Base-by-base conservation (phyloP, 1,284 basidiomycete genomes). In the Papiliotrema terrestris region DNA sequence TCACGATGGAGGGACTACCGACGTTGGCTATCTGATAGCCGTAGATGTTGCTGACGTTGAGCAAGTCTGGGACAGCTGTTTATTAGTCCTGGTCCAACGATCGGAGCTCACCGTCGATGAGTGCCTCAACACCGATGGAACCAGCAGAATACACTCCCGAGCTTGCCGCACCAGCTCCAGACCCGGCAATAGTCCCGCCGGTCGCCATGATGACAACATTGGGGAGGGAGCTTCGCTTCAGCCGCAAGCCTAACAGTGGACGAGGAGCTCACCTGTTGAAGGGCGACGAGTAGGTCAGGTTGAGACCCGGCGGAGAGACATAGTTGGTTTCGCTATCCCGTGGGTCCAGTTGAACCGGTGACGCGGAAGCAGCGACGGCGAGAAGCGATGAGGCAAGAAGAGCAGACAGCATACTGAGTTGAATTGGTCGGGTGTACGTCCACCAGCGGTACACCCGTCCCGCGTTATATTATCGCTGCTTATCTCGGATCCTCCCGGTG, bases 141-240 rank as follows among this genome's bases (percentile, higher is more conserved):
- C 63, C 60, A 23, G 62, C 63, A 15, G 51, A 46, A 54, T 64
- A 63, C 2, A 35, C 50, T 17, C 53, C 56, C 1, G 60, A 52
- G 35, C 57, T 56, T 13, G 61, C 55, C 22, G 51, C 47, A 13
- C 55, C 32, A 14, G 61, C 45, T 1, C 57, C 56, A 3, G 56
- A 49, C 9, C 66, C 68, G 4, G 66, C 68, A 29, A 69, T 69
- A 1, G 65, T 69, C 0, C 67, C 67, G 8, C 66, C 66, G 22
- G 62, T 66, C n/a, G 65, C 62, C 29, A 66, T 52, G 46, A 66
- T 66, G 48, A 62, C 56, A 2, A 61, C 57, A 38, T 51, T 53
- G 19, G 64, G 64, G 5, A 66, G 54, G 8, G 64, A 60, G 19
- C 59, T 60, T 37, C 9, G 43, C 3, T 49, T 20, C 22, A 3